Evolutionary conservation across 345 rosid species (phyloP), one percentile per base, ranked within the genome.

Genomic region (Euphorbia peplus): DNA sequence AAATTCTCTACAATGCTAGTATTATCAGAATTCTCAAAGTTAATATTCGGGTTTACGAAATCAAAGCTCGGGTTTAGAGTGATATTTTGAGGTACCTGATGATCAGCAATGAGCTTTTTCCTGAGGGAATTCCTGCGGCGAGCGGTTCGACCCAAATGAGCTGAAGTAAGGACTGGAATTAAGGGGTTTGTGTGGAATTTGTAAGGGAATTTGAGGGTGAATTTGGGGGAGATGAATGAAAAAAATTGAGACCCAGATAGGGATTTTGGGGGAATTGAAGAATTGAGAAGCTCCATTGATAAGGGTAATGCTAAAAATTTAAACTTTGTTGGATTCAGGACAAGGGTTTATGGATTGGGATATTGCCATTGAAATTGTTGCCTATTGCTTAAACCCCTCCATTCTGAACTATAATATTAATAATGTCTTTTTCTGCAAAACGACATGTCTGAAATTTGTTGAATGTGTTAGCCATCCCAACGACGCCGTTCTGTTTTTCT

Each of bases 91-190:
- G 85, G 83, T 81, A 82, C 91, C 87, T 84, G 83, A 58, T 84
- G 83, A 58, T 85, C 84, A 58, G 73, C 76, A 63, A 75, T 42
- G 29, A 84, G 82, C 82, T 92, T 92, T 70, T 85, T 72, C 80
- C 98, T 78, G 37, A 92, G 83, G 13, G 84, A 85, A 73, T 89
- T 92, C 0, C 88, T 86, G 68, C 98, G 90, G 25, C 70, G 73
- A 8, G 80, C 67, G 29, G 82, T 75, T 56, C 86, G 76, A 26
- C 87, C 79, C 53, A 85, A 86, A 47, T 75, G 87, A 72, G 90
- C 90, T 5, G 89, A 89, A 70, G 83, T 77, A 28, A 48, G 48
- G 71, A 18, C 44, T 0, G 81, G 76, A 47, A 65, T 47, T 58
- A 78, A 56, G 24, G 81, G 61, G 30, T 7, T 2, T 62, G 28